phyloP scores from a whole-genome alignment of 78 protist species.

The Creolimax fragrantissima region DNA sequence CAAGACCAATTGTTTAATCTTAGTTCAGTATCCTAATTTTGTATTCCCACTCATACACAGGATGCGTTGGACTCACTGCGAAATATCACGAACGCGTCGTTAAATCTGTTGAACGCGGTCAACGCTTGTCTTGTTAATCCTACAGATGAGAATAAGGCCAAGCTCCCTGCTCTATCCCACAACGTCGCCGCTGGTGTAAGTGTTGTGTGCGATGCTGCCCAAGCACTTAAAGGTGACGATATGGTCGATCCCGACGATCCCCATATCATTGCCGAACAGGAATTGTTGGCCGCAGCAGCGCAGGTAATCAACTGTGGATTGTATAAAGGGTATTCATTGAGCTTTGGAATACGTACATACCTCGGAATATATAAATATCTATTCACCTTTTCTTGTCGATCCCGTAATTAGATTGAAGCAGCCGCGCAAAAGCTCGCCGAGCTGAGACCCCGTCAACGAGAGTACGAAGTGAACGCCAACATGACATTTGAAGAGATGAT shows the following conservation, averaged over 20 bases:
- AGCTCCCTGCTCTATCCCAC: background rate
- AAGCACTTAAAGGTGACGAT: constrained; percentile 27
- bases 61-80: background rate
- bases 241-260: constrained; percentile 33
- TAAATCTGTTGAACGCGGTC: background rate
- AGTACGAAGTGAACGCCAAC: background rate
- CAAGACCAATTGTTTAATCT: too few species aligned
- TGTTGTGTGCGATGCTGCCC: constrained; percentile 4
- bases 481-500: constrained; percentile 52
- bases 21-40: too few species aligned
- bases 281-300: constrained; percentile 32
- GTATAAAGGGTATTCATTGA: background rate
- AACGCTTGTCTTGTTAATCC: background rate
- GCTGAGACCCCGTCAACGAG: constrained; percentile 4
- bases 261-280: constrained; percentile 20
- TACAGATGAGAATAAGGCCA: background rate
- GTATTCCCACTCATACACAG: background rate
- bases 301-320: background rate
- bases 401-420: constrained; percentile 8
- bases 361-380: background rate
- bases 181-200: constrained; percentile 3
- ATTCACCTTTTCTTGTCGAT: background rate
- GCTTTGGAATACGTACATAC: background rate
- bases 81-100: background rate
- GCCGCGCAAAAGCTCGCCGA: constrained; percentile 32